Base-by-base conservation (phyloP, 805 yeast species). In the Candida succiphila region DNA sequence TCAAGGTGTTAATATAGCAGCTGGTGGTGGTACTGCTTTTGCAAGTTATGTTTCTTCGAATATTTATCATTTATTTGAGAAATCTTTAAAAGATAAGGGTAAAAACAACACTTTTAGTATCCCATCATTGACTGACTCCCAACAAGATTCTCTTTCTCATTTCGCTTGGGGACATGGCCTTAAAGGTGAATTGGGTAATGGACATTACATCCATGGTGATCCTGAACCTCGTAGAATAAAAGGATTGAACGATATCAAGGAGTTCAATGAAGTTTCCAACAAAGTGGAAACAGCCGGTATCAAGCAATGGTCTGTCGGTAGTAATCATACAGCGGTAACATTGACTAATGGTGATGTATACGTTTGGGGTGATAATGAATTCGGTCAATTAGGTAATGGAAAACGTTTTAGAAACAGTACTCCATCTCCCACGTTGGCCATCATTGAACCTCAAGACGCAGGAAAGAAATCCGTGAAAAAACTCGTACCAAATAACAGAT, bases 331-430 rank as follows among this genome's bases (percentile, higher is more conserved):
- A 1, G 65, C 78, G 29, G 70, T 78, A 9, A 72, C 75, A 8
- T 57, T 82, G 36, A 54, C 63, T 27, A 79, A 79, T 39, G 69
- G 69, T 16, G 86, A 80, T 47, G 79, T 86, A 16, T 52, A 79
- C 25, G 69, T 61, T 5, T 86, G 95, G 86, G 98, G 98, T 17
- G 79, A 75, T 29, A 89, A 88, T 54, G 81, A 76, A 47, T 63
- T 43, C 44, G 94, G 89, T 17, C 96, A 89, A 58, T 65, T 84
- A 29, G 96, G 94, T 10, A 84, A 77, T 48, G 94, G 95, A 20
- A 81, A 80, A 47, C 63, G 69, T 27, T 68, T 69, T 38, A 79
- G 80, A 49, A 53, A 66, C 15, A 61, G 76, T 20, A 60, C 59
- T 39, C 89, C 92, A 1, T 34, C 54, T 1, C 51, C 58, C 7